These are phyloP conservation scores for Aureobasidium sp. DNA, from an alignment of 2,329 filamentous ascomycete genomes.

Conservation along the genomic window DNA sequence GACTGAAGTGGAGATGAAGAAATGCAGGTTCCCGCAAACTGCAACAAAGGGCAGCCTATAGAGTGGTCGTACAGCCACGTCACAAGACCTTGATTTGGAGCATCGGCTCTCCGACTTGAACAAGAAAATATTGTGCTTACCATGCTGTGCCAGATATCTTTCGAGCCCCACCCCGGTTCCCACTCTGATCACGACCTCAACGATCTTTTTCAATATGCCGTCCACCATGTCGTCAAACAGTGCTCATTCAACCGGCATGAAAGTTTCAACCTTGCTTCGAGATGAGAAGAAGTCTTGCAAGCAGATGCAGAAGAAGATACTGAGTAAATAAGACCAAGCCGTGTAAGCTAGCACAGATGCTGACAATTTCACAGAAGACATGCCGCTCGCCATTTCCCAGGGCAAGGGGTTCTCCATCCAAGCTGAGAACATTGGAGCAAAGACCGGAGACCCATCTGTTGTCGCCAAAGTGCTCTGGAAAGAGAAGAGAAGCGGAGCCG, in stretches of 20 bases:
- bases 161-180: not conserved
- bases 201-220: not conserved
- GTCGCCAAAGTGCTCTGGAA: constrained; percentile 1
- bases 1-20: too few relatives aligned
- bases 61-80: not conserved
- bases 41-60: not conserved
- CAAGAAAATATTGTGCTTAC: not conserved
- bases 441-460: not conserved
- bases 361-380: not conserved
- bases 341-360: not conserved
- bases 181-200: not conserved
- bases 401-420: not conserved
- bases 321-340: not conserved
- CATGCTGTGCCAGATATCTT: constrained; percentile 1
- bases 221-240: not conserved
- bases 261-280: not conserved
- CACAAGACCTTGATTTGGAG: not conserved
- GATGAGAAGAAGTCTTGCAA: constrained; percentile 4
- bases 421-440: not conserved
- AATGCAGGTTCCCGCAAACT: not conserved
- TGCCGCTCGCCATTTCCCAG: constrained; percentile 1
- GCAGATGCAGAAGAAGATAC: constrained; percentile 6
- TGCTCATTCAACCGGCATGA: not conserved
- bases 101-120: not conserved
- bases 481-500: not conserved